Conservation (phyloP, 106 monocot species). For the Dendrobium chrysotoxum region DNA sequence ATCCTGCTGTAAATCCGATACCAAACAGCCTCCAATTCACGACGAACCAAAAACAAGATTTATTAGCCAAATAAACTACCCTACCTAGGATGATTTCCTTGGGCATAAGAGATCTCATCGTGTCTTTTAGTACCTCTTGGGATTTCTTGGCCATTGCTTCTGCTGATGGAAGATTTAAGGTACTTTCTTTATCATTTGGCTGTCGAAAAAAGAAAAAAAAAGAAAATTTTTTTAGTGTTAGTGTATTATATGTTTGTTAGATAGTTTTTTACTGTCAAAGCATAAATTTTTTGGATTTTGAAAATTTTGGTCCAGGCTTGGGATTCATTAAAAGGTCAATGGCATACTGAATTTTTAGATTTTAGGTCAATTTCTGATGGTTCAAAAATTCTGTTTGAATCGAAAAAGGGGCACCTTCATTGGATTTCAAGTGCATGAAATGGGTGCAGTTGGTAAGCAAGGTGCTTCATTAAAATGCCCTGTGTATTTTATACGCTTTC, state of each 20-base stretch:
- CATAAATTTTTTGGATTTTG: background rate
- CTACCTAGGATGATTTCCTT: conserved; percentile 16
- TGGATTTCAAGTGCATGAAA: conserved; percentile 92
- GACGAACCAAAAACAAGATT: too few species aligned
- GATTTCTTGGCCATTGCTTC: conserved; percentile 64
- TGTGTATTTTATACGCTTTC: background rate
- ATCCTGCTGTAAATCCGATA: too few species aligned
- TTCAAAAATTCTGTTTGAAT: conserved; percentile 19
- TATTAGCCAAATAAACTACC: too few species aligned
- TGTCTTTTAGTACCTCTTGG: conserved; percentile 63
- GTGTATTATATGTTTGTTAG: too few species aligned
- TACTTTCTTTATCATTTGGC: conserved; percentile 3
- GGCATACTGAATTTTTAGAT: conserved; percentile 65
- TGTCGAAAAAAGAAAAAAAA: background rate
- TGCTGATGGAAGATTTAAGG: conserved; percentile 85
- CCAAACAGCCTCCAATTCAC: too few species aligned
- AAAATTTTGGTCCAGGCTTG: conserved; percentile 44
- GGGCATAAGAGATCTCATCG: conserved; percentile 66
- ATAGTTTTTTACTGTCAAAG: background rate
- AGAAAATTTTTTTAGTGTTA: background rate
- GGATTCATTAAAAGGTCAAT: conserved; percentile 62
- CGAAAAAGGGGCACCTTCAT: conserved; percentile 59
- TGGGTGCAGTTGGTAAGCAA: conserved; percentile 69
- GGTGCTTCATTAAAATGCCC: conserved; percentile 25
- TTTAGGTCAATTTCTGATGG: conserved; percentile 16